Evolutionary conservation across 1,284 basidiomycete species (phyloP).

Genomic region (Termitomyces sp.): DNA sequence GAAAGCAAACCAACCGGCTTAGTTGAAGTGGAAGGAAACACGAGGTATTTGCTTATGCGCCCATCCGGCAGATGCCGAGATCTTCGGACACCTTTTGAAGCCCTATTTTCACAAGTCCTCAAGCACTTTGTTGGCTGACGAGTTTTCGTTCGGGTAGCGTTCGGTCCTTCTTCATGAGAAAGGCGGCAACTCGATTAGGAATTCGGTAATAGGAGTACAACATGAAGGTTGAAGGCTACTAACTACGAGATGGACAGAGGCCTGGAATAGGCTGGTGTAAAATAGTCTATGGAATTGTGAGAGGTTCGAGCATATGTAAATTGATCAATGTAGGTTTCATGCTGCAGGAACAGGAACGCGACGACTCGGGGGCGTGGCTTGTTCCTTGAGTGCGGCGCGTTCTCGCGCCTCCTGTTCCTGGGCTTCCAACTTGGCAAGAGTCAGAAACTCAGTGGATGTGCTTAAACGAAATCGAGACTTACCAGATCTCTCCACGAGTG

Average conservation of each 20-base stretch:
- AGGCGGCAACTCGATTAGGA: too few relatives aligned
- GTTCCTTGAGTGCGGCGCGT: slow-evolving; percentile 15
- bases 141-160: neutral
- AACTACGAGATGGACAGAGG: neutral
- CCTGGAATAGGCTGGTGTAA: neutral
- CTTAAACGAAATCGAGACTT: slow-evolving; percentile 7
- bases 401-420: slow-evolving; percentile 32
- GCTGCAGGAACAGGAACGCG: slow-evolving; percentile 1
- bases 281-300: neutral
- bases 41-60: neutral
- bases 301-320: neutral
- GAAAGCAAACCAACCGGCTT: slow-evolving; percentile 10
- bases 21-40: slow-evolving; percentile 1
- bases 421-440: slow-evolving; percentile 26
- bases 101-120: too few relatives aligned
- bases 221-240: neutral
- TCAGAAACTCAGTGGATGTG: neutral
- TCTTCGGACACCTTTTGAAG: neutral
- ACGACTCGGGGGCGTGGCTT: slow-evolving; percentile 14
- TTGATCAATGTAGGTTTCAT: neutral
- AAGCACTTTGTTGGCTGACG: too few relatives aligned
- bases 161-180: neutral
- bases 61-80: neutral
- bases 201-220: neutral
- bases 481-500: slow-evolving; percentile 45